Conservation (phyloP, 768 basidiomycete genomes). For the Tylopilus rubrobrunneus region DNA sequence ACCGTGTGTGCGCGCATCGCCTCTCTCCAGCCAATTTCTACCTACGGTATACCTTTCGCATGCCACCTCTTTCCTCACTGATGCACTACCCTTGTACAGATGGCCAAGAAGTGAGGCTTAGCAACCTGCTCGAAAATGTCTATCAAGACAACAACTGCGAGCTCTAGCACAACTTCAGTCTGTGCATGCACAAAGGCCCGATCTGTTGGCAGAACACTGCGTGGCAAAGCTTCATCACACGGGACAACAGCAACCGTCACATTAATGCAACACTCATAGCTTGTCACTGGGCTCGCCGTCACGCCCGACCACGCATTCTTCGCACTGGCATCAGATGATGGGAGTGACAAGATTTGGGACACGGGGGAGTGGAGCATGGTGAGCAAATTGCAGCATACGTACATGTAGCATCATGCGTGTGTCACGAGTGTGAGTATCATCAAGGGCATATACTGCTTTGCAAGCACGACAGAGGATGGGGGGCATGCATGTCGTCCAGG, state of each 20-base stretch:
- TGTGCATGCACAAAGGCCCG: slow-evolving; percentile 77
- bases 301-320: slow-evolving; percentile 96
- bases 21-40: slow-evolving; percentile 60
- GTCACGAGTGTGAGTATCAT: too few relatives aligned
- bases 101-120: slow-evolving; percentile 86
- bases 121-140: slow-evolving; percentile 82
- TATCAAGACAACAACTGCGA: slow-evolving; percentile 74
- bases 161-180: slow-evolving; percentile 63
- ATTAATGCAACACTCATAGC: slow-evolving; percentile 80
- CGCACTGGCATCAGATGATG: slow-evolving; percentile 12
- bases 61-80: neutral
- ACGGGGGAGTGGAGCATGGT: slow-evolving; percentile 93
- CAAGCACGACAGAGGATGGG: too few relatives aligned
- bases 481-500: too few relatives aligned
- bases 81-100: slow-evolving; percentile 42
- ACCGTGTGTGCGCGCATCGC: slow-evolving; percentile 45
- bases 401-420: too few relatives aligned
- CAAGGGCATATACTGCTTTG: too few relatives aligned
- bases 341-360: slow-evolving; percentile 51
- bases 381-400: slow-evolving; percentile 62
- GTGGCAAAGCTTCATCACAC: slow-evolving; percentile 61
- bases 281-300: slow-evolving; percentile 76
- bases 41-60: slow-evolving; percentile 51
- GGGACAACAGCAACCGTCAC: slow-evolving; percentile 58
- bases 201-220: slow-evolving; percentile 70